Evolutionary conservation across 805 yeast genomes (phyloP).

Genomic region (Candida maltosa): DNA sequence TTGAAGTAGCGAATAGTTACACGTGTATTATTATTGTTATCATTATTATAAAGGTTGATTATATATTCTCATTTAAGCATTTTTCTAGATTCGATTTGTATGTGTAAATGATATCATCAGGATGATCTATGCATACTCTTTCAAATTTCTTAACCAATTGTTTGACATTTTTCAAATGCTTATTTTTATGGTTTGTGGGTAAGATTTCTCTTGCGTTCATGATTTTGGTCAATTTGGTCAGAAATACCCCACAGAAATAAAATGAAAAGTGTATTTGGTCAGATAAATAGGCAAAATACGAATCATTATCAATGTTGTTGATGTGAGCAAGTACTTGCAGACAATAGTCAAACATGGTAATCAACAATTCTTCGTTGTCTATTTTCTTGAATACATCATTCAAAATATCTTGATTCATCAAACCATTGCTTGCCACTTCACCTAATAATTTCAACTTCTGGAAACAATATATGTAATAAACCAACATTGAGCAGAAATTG

Average conservation of each 20-base stretch:
- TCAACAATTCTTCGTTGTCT: conserved; percentile 1
- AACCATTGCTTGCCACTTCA: too few relatives aligned
- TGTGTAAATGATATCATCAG: conserved; percentile 26
- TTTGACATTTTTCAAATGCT: conserved; percentile 11
- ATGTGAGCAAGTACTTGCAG: conserved; percentile 40
- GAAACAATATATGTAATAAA: conserved; percentile 39
- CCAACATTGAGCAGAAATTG: conserved; percentile 55
- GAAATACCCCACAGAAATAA: conserved; percentile 38
- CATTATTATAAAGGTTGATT: not conserved
- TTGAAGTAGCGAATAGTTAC: conserved; percentile 23
- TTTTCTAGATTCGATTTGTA: conserved; percentile 22
- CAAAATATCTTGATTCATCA: not conserved
- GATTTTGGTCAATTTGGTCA: conserved; percentile 22
- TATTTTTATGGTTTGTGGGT: not conserved
- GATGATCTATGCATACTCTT: conserved; percentile 23
- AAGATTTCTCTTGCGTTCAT: not conserved
- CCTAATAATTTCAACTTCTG: conserved; percentile 12
- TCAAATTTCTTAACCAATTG: conserved; percentile 25
- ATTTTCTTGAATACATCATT: not conserved
- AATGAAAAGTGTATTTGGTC: conserved; percentile 63
- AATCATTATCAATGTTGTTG: conserved; percentile 41
- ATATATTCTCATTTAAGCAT: conserved; percentile 1
- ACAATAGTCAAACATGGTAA: conserved; percentile 39
- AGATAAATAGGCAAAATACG: conserved; percentile 65
- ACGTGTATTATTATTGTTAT: not conserved